Base-by-base conservation (phyloP, 805 yeast species). In the Zygotorulaspora danielsina region DNA sequence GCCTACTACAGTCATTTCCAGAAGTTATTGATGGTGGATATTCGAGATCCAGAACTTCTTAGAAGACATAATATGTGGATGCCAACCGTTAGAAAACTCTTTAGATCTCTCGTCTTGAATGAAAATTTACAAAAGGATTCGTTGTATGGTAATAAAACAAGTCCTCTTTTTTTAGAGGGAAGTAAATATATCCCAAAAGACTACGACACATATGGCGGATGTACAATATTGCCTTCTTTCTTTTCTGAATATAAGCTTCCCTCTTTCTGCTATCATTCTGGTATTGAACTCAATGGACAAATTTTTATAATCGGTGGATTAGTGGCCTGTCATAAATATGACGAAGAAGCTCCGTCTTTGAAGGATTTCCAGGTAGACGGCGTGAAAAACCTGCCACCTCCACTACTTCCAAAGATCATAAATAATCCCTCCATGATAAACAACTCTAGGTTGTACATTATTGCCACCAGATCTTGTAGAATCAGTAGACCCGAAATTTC, bases 291-390 rank as follows among this genome's bases (percentile, higher is more conserved):
- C 37, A 56, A 61, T 16, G 67, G 63, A 13, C 59, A 57, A n/a
- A 57, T 71, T 3, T 70, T 60, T 40, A 45, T 67, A 0, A 45
- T 67, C 18, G 81, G 81, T 18, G 82, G 82, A 0, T 48, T 71
- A 24, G 49, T 54, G 35, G 59, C 61, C 15, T 54, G 51, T 21
- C 44, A 51, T 31, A 42, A 49, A 12, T 53, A 49, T 19, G 54
- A 54, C 24, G 51, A 51, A 17, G 55, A 51, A 24, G 52, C 54
- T 7, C 59, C 63, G 4, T 54, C 63, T 65, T 33, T 71, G 48
- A 49, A 60, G 42, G 50, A 65, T 51, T 48, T 61, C 61, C 36
- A 51, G 54, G 54, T 66, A 35, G 54, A 71, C 57, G 59, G 76
- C 61, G 42, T 58, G 2, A 43, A 50, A 54, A 68, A 66, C 42